Evolutionary conservation across 2,329 filamentous ascomycete species (phyloP), one percentile per base, ranked within the genome.

Genomic region (Leptosphaerulina australis): DNA sequence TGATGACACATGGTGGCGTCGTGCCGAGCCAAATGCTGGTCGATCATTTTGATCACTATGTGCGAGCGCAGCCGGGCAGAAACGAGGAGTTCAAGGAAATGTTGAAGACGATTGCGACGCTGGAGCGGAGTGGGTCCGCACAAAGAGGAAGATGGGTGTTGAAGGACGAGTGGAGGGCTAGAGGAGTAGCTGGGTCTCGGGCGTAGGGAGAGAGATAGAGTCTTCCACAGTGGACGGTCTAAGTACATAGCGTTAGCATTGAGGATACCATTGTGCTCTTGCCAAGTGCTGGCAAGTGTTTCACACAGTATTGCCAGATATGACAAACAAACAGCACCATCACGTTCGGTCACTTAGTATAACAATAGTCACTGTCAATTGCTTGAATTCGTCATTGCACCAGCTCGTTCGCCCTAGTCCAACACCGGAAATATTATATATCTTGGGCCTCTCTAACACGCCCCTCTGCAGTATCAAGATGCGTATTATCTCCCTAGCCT

Each of bases 21-120:
- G 90, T 89, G 5, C 86, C 90, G 4, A 92, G 88, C 31, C 91
- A 95, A 75, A 87, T 91, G 79, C 74, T 97, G 34, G 88, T 96
- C 18, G 89, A 96, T 64, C 91, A 96, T 66, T 97, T 97, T 72
- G 90, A 92, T 71, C 83, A 84, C 11, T 88, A 86, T 64, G 96
- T 91, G 67, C 83, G 81, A 17, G 88, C 84, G 33, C 74, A 80
- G 20, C 82, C 84, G 54, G 83, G 89, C 53, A 87, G 86, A 14
- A 41, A 59, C 17, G 83, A 84, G 14, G 88, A 91, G 69, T 97
- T 97, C 70, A 93, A 91, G 74, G 80, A 83, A 62, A 91, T 91
- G 61, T 75, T 97, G 45, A 86, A 88, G 61, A 80, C 80, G 54
- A 88, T 96, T 63, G 93, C 93, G 0, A 82, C 78, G 44, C 73